Evolutionary conservation across 495 filamentous ascomycete genomes (phyloP), one percentile per base, ranked within the genome.

Genomic region (Lichenothelia convexa): DNA sequence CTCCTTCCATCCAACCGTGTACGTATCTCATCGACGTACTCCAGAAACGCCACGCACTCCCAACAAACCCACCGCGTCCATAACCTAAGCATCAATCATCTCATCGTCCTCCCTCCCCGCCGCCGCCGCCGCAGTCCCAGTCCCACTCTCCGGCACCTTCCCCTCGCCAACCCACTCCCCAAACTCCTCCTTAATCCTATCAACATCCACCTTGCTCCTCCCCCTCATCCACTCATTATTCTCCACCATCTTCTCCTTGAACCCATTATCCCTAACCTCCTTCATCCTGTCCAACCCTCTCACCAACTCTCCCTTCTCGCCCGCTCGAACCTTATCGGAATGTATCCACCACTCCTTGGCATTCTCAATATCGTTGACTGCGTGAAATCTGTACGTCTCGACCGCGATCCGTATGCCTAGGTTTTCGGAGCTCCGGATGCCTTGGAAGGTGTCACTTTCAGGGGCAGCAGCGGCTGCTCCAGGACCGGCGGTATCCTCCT

Each of bases 361-460:
- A n/a, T n/a, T n/a, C 39, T 60, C 55, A 23, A 78, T 86, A 8
- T 64, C 61, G 7, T 75, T 70, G 43, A 78, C 70, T 59, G 80
- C 93, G 17, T 82, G 63, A 43, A 86, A 73, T 44, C 79, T 76
- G 52, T 81, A 89, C 35, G 72, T 81, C 48, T 81, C 79, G 27
- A 86, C 73, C 45, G 73, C 80, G 50, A 93, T 81, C 16, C 78
- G 66, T 26, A 91, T 66, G 18, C 75, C 65, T 19, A 93, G 61
- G n/a, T 76, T 72, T 44, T 93, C 85, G 29, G 75, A 57, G 46
- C 71, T 41, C n/a, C 39, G 34, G 7, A 36, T 30, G 21, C 13
- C 57, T 5, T 72, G 71, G 15, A 61, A 57, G 5, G 44, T 31
- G 47, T 70, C 65, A 11, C 57, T 58, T 0, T 50, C 54, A n/a